Base-by-base conservation (phyloP, 2,329 filamentous ascomycete species). In the Colletotrichum godetiae region DNA sequence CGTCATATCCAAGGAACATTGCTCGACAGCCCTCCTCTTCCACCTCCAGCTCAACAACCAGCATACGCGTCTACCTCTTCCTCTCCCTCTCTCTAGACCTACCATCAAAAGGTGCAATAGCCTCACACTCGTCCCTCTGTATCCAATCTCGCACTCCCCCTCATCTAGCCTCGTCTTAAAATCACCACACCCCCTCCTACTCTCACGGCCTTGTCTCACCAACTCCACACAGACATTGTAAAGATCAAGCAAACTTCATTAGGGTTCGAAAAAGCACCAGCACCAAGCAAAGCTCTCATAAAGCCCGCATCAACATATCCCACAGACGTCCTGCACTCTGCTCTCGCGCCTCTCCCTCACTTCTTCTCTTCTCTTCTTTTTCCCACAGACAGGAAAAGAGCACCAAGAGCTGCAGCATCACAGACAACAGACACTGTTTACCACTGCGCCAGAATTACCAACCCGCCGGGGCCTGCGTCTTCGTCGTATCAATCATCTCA, bases 171-270 rank as follows among this genome's bases (percentile, higher is more conserved):
- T 73, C 67, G 46, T 42, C 70, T 33, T 67, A 57, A 49, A 5
- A 42, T 42, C 42, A 49, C 42, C 42, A 49, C 42, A 15, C 15
- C 37, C 37, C 70, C 66, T 53, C 27, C 27, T 29, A 29, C 67
- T 73, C 71, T 58, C 68, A 60, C 55, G 27, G 29, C 59, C 60
- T 42, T 71, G 71, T 71, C 67, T 73, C 67, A 71, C 55, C 67
- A 60, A 42, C 24, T 49, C 57, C 71, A 70, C 71, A 73, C 71
- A 61, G 71, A 71, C 71, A 59, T 60, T 35, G 37, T 33, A 33
- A 29, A 68, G 64, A 35, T 12, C 63, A 46, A 33, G 63, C 31
- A 59, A 61, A 49, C 31, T 37, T 63, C 29, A 35, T 49, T 49
- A 49, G 42, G 19, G 42, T 49, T 49, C 53, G 61, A 33, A 53